A percentile compares a stretch with the other conserved stretches of the same genome.
Conservation (phyloP, 345 rosid genomes). For the Populus euphratica region DNA sequence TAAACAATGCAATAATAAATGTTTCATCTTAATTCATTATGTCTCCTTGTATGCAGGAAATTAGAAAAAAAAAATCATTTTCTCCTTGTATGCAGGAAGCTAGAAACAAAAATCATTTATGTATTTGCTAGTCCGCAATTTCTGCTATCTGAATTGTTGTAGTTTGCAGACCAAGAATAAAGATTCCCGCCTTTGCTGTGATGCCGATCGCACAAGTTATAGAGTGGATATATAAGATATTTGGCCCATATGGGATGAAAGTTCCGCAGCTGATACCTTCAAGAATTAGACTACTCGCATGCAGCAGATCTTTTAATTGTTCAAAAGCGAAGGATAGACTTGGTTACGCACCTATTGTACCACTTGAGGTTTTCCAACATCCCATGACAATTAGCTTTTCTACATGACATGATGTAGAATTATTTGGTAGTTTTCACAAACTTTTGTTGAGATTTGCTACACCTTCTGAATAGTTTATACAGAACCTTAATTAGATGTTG, state of each 20-base stretch:
- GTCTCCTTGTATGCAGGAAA: no score
- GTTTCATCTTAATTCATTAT: no score
- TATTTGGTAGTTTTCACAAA: conserved; percentile 4
- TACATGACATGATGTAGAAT: not conserved
- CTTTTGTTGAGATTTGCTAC: conserved; percentile 1
- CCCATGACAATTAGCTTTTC: not conserved
- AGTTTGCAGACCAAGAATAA: conserved; percentile 80
- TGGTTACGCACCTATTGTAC: conserved; percentile 69
- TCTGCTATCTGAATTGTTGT: not conserved
- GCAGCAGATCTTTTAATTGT: conserved; percentile 69
- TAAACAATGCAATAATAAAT: no score
- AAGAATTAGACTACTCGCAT: conserved; percentile 78
- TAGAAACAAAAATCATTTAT: no score
- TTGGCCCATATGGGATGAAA: conserved; percentile 85
- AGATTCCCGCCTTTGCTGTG: conserved; percentile 66
- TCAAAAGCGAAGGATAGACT: conserved; percentile 80
- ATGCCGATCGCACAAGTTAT: conserved; percentile 82
- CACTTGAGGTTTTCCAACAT: conserved; percentile 65
- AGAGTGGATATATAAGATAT: conserved; percentile 58
- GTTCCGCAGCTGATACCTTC: conserved; percentile 89
- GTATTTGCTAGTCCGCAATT: not conserved
- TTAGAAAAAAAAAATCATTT: no score
- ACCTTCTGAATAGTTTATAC: conserved; percentile 1
- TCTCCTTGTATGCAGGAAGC: no score
- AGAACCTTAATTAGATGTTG: not conserved